A percentile compares a stretch with the other conserved stretches of the same genome.
Conservation (phyloP, 1,139 yeast species). For the Geotrichum restrictum region DNA sequence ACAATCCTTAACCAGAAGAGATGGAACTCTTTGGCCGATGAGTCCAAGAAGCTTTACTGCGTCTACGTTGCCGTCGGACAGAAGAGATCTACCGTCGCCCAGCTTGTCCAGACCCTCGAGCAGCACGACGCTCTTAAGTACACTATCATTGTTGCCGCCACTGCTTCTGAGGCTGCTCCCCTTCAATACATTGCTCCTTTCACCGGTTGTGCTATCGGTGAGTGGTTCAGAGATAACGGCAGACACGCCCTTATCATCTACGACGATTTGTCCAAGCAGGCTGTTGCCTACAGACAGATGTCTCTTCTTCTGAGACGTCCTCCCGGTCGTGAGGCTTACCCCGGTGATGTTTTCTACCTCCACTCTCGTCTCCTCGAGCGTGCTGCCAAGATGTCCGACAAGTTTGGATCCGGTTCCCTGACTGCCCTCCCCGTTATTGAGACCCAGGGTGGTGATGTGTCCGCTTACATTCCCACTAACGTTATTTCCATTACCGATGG, state of each 20-base stretch:
- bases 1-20: conserved; percentile 98
- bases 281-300: conserved; percentile 99
- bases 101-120: conserved; percentile 98
- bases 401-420: conserved; percentile 88
- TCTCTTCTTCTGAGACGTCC: conserved; percentile 96
- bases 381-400: conserved; percentile 94
- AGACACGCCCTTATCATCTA: conserved; percentile 94
- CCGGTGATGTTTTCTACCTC: conserved; percentile 95
- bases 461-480: conserved; percentile 96
- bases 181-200: conserved; percentile 99
- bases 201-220: conserved; percentile 99
- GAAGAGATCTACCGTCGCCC: conserved; percentile 99
- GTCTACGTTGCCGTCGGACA: conserved; percentile 99
- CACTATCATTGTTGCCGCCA: conserved; percentile 97
- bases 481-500: conserved; percentile 97
- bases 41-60: conserved; percentile 97
- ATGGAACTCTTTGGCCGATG: conserved; percentile 94
- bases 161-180: conserved; percentile 99
- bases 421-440: conserved; percentile 95
- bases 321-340: conserved; percentile 96
- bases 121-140: conserved; percentile 97
- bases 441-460: conserved; percentile 99
- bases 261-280: conserved; percentile 99
- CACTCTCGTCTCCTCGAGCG: conserved; percentile 95
- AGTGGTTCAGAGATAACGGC: conserved; percentile 99